phyloP scores from a whole-genome alignment of 2,329 filamentous ascomycete species.

The Dactylellina cionopaga region DNA sequence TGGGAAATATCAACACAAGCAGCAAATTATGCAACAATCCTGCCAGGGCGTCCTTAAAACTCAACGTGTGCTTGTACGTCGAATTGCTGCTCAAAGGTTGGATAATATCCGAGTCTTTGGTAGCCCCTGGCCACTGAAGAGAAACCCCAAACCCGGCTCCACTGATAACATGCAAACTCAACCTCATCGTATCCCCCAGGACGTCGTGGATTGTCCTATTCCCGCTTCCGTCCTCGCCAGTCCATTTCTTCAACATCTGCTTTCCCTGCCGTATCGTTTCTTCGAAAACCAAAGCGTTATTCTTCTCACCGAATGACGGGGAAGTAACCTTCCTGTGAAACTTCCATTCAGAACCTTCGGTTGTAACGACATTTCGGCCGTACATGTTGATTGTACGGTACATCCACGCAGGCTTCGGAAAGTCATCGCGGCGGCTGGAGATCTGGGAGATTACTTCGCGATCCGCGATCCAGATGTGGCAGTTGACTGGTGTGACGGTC shows the following conservation, averaged over 20 bases:
- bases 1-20: conserved; percentile 71
- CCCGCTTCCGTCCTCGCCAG: conserved; percentile 27
- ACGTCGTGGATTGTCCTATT: conserved; percentile 13
- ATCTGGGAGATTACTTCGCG: conserved; percentile 57
- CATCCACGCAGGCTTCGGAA: conserved; percentile 57
- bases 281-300: conserved; percentile 61
- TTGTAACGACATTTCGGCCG: conserved; percentile 58
- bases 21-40: conserved; percentile 69
- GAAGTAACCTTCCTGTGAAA: conserved; percentile 58
- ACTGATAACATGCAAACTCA: conserved; percentile 56
- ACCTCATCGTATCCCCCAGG: conserved; percentile 46
- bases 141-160: conserved; percentile 59
- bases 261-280: conserved; percentile 42
- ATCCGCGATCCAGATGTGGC: conserved; percentile 56
- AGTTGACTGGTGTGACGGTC: conserved; percentile 53
- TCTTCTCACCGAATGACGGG: conserved; percentile 62
- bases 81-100: conserved; percentile 18
- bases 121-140: conserved; percentile 70
- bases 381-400: conserved; percentile 58
- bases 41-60: conserved; percentile 69
- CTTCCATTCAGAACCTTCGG: conserved; percentile 58
- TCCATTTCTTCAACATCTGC: conserved; percentile 46
- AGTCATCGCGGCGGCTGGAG: conserved; percentile 56
- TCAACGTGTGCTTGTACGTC: conserved; percentile 33
- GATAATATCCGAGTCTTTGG: conserved; percentile 67